Conservation (phyloP, 371 early-diverging fungal genomes). For the Apophysomyces sp. region DNA sequence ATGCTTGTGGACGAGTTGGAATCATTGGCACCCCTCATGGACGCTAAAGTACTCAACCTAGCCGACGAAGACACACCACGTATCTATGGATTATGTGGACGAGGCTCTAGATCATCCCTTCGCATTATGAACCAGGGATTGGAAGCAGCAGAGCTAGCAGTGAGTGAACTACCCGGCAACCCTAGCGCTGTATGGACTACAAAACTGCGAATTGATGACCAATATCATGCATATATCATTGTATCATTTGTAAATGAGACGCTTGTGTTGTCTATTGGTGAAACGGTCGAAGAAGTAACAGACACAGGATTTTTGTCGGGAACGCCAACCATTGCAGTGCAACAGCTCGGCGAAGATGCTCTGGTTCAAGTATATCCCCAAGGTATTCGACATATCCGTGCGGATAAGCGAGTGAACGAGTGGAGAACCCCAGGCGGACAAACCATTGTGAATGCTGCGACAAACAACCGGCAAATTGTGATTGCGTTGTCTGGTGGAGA, state of each 20-base stretch:
- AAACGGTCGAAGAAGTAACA: constrained; percentile 92
- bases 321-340: constrained; percentile 83
- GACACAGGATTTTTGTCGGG: constrained; percentile 86
- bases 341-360: constrained; percentile 85
- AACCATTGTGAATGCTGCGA: constrained; percentile 74
- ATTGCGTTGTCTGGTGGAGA: constrained; percentile 86
- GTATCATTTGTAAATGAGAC: constrained; percentile 94
- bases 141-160: constrained; percentile 90
- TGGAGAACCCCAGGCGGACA: constrained; percentile 88
- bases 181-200: constrained; percentile 96
- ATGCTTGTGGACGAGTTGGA: constrained; percentile 89
- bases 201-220: constrained; percentile 64
- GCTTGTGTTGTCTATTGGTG: constrained; percentile 89
- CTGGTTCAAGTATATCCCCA: constrained; percentile 89
- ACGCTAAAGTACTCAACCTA: constrained; percentile 77
- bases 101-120: constrained; percentile 80
- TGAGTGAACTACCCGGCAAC: constrained; percentile 89
- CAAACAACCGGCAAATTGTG: constrained; percentile 81
- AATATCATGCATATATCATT: constrained; percentile 85
- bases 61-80: constrained; percentile 93
- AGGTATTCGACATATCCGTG: constrained; percentile 86
- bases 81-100: constrained; percentile 88
- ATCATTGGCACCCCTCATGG: constrained; percentile 78
- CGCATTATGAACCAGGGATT: constrained; percentile 91
- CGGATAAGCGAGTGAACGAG: constrained; percentile 88